These are phyloP conservation scores for Leptographium wingfieldii DNA, from an alignment of 2,329 filamentous ascomycete species.

Conservation along the genomic window DNA sequence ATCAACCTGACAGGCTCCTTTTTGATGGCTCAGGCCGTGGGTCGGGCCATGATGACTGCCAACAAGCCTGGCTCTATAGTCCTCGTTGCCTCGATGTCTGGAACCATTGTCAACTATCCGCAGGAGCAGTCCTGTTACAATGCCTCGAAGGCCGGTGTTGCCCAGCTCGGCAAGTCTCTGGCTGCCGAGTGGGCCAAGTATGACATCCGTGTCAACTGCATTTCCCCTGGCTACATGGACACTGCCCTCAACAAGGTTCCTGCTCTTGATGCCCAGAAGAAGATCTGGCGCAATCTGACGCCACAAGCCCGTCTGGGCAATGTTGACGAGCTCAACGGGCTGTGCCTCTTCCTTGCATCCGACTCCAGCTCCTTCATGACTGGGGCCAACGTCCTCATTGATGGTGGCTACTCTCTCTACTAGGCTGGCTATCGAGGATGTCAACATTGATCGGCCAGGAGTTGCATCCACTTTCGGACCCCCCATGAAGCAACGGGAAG, in stretches of 20 bases:
- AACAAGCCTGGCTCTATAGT: constrained; percentile 61
- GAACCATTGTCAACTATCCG: constrained; percentile 74
- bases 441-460: neutral
- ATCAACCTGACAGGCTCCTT: constrained; percentile 75
- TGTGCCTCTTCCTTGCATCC: constrained; percentile 63
- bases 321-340: constrained; percentile 65
- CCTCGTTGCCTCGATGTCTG: constrained; percentile 70
- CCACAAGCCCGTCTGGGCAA: constrained; percentile 61
- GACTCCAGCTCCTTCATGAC: constrained; percentile 68
- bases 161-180: constrained; percentile 67
- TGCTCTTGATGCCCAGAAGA: constrained; percentile 68
- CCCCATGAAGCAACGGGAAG: neutral
- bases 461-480: neutral
- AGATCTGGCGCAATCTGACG: constrained; percentile 63
- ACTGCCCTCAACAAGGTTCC: constrained; percentile 69
- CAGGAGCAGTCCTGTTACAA: constrained; percentile 79
- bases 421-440: neutral
- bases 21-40: constrained; percentile 62
- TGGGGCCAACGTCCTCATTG: constrained; percentile 58
- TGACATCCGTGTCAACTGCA: constrained; percentile 71
- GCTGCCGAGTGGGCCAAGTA: constrained; percentile 77
- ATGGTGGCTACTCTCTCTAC: constrained; percentile 52
- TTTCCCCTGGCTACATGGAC: constrained; percentile 80
- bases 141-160: constrained; percentile 68
- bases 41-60: constrained; percentile 59